Percentiles rank a stretch among this genome's conserved stretches.
These are phyloP conservation scores for Verticillium isaacii DNA, from an alignment of 2,329 filamentous ascomycete genomes.

Conservation along the genomic window DNA sequence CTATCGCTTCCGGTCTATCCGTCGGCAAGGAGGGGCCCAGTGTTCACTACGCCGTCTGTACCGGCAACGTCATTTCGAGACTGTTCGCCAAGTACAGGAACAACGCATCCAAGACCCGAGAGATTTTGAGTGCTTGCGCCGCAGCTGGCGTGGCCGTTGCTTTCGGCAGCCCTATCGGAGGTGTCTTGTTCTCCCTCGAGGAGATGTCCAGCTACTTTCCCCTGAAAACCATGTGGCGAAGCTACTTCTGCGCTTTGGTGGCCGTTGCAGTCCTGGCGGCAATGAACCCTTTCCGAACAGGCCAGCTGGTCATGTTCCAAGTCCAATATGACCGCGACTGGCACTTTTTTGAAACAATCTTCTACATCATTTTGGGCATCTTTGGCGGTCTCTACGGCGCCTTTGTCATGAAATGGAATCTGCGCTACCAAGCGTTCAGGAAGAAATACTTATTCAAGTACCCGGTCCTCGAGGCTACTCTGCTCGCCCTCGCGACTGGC, in stretches of 20 bases:
- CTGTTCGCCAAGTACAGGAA: conserved; percentile 88
- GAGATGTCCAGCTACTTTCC: conserved; percentile 98
- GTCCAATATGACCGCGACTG: conserved; percentile 92
- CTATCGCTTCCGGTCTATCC: conserved; percentile 89
- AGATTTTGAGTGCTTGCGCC: conserved; percentile 91
- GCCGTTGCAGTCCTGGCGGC: conserved; percentile 87
- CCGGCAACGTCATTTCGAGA: conserved; percentile 90
- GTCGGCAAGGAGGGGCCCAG: conserved; percentile 97
- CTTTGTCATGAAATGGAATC: conserved; percentile 96
- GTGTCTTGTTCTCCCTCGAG: conserved; percentile 92
- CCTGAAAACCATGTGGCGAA: conserved; percentile 95
- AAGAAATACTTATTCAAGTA: conserved; percentile 87
- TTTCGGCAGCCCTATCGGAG: conserved; percentile 95
- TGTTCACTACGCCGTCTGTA: conserved; percentile 98
- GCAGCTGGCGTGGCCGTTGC: conserved; percentile 94
- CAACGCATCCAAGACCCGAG: conserved; percentile 89
- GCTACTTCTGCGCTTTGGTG: conserved; percentile 95
- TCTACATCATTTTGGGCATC: conserved; percentile 83
- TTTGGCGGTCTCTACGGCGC: conserved; percentile 95
- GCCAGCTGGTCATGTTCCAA: conserved; percentile 98
- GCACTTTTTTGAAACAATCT: conserved; percentile 96
- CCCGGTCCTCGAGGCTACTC: conserved; percentile 78
- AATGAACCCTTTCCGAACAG: conserved; percentile 97
- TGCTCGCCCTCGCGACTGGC: conserved; percentile 78
- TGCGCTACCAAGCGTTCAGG: conserved; percentile 84